These are phyloP conservation scores for Claviceps sp. DNA, from an alignment of 2,329 filamentous ascomycete genomes.

Conservation along the genomic window DNA sequence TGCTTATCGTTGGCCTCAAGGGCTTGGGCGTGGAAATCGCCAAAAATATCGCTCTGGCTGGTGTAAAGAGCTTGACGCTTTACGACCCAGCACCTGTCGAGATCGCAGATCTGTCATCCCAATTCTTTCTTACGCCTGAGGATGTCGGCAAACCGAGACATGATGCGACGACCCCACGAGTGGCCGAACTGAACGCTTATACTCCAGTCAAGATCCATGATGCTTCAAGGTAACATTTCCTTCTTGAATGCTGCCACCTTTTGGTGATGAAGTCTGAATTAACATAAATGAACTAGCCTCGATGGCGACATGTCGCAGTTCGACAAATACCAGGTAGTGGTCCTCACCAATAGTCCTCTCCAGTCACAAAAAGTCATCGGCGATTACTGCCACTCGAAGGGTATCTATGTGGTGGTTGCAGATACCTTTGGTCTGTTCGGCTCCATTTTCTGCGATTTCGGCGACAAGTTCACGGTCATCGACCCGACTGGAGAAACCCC, in stretches of 20 bases:
- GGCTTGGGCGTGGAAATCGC: constrained; percentile 95
- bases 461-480: constrained; percentile 79
- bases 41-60: constrained; percentile 95
- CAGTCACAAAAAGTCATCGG: constrained; percentile 71
- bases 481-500: constrained; percentile 86
- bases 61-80: constrained; percentile 92
- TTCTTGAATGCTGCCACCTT: constrained; percentile 3
- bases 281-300: constrained; percentile 36
- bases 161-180: constrained; percentile 70
- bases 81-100: constrained; percentile 77
- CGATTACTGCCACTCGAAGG: constrained; percentile 88
- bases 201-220: constrained; percentile 75
- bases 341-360: constrained; percentile 73
- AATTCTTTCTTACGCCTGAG: constrained; percentile 84
- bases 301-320: constrained; percentile 66
- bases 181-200: constrained; percentile 92
- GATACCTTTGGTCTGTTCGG: constrained; percentile 93
- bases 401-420: constrained; percentile 76
- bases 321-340: constrained; percentile 84
- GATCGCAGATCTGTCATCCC: constrained; percentile 83
- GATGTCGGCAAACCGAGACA: constrained; percentile 91
- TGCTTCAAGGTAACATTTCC: constrained; percentile 33
- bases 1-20: constrained; percentile 83
- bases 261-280: not conserved
- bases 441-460: constrained; percentile 94